These are phyloP conservation scores for Cyclotella sp. DNA, from an alignment of 108 stramenopile genomes.

Conservation along the genomic window DNA sequence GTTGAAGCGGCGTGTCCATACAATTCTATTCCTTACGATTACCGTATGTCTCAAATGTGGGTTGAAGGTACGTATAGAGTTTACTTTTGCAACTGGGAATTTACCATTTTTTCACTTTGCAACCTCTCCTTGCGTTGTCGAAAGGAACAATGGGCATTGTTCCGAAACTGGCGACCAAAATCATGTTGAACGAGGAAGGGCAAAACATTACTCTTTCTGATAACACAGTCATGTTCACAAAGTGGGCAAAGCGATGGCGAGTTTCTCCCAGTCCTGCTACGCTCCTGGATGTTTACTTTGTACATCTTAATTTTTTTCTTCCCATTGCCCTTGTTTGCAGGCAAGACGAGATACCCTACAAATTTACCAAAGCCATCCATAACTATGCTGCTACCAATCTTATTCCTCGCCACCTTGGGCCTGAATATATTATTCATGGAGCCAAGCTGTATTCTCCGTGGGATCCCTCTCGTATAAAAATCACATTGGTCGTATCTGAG, in stretches of 20 bases:
- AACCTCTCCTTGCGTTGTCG: neutral
- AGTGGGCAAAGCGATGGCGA: slow-evolving; percentile 25
- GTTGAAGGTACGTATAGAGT: slow-evolving; percentile 23
- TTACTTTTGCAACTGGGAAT: neutral
- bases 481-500: slow-evolving; percentile 41
- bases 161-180: slow-evolving; percentile 34
- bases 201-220: slow-evolving; percentile 37
- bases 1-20: slow-evolving; percentile 33
- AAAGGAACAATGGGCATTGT: slow-evolving; percentile 28
- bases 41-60: slow-evolving; percentile 48
- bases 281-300: too few relatives aligned
- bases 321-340: too few relatives aligned
- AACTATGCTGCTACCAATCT: slow-evolving; percentile 37
- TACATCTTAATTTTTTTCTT: too few relatives aligned
- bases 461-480: slow-evolving; percentile 24
- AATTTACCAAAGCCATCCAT: slow-evolving; percentile 32
- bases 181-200: slow-evolving; percentile 43
- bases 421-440: slow-evolving; percentile 43
- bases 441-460: slow-evolving; percentile 40
- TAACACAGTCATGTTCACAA: slow-evolving; percentile 27
- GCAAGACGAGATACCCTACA: slow-evolving; percentile 32
- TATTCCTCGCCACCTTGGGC: slow-evolving; percentile 38
- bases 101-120: neutral
- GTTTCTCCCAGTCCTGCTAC: too few relatives aligned
- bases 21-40: slow-evolving; percentile 42